Conservation (phyloP, 768 basidiomycete genomes). For the Mycena rosella region DNA sequence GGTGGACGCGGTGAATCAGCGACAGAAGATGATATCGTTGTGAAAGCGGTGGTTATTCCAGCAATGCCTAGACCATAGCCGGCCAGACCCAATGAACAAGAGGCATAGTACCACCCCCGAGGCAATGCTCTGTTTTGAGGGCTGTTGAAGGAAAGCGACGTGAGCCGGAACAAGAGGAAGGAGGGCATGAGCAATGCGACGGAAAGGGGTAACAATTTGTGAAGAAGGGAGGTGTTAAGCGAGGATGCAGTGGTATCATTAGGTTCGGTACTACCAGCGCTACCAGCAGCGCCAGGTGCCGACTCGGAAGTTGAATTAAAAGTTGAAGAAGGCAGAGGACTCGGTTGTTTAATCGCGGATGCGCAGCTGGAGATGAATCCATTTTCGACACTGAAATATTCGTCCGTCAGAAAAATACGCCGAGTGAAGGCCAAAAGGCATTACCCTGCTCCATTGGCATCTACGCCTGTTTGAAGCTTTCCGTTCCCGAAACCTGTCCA, state of each 20-base stretch:
- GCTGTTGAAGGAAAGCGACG: conserved; percentile 39
- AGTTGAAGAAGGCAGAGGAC: conserved; percentile 39
- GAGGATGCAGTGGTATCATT: conserved; percentile 18
- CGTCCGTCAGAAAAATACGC: neutral
- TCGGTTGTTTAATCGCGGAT: conserved; percentile 45
- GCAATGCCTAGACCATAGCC: conserved; percentile 40
- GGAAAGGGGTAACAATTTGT: conserved; percentile 62
- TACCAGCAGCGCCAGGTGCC: conserved; percentile 17
- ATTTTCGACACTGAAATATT: conserved; percentile 62
- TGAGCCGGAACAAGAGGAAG: conserved; percentile 52
- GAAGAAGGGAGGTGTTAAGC: conserved; percentile 55
- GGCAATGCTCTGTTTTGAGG: conserved; percentile 22
- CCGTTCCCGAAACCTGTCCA: conserved; percentile 81
- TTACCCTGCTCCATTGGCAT: conserved; percentile 69
- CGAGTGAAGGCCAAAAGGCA: neutral
- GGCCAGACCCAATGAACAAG: conserved; percentile 54
- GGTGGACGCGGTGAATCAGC: conserved; percentile 39
- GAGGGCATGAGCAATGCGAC: conserved; percentile 53
- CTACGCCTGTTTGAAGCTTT: conserved; percentile 68
- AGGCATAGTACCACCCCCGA: conserved; percentile 48
- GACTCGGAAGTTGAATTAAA: conserved; percentile 36
- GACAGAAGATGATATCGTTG: conserved; percentile 56
- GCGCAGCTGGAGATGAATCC: conserved; percentile 75
- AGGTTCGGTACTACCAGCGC: neutral
- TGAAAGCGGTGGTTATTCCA: conserved; percentile 59